Evolutionary conservation across 345 rosid species (phyloP).

Genomic region (Iberis pinnata): DNA sequence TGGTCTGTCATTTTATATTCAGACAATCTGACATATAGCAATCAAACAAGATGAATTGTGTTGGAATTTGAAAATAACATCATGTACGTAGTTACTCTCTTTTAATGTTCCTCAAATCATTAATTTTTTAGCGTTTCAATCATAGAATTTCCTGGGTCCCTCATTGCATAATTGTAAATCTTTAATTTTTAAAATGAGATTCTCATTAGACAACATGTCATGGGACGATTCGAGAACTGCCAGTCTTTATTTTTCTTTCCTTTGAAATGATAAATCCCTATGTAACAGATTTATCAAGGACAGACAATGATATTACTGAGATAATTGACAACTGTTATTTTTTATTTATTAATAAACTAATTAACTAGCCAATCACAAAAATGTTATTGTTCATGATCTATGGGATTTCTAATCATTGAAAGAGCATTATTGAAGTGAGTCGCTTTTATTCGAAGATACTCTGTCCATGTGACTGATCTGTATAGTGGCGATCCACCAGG

Average conservation of each 20-base stretch:
- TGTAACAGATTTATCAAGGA: too few relatives aligned
- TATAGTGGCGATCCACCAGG: slow-evolving; percentile 33
- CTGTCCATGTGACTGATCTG: slow-evolving; percentile 44
- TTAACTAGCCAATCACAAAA: not conserved
- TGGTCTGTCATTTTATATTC: slow-evolving; percentile 23
- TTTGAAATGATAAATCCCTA: not conserved
- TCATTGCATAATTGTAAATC: slow-evolving; percentile 20
- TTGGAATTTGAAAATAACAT: slow-evolving; percentile 20
- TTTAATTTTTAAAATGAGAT: not conserved
- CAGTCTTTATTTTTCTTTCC: not conserved
- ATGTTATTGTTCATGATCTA: slow-evolving; percentile 8
- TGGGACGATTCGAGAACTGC: slow-evolving; percentile 16
- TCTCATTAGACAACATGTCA: slow-evolving; percentile 21
- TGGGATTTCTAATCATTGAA: slow-evolving; percentile 33
- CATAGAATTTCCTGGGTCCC: slow-evolving; percentile 26
- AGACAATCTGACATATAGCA: slow-evolving; percentile 29
- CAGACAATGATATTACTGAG: not conserved
- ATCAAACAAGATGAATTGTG: slow-evolving; percentile 24
- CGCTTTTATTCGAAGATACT: slow-evolving; percentile 50
- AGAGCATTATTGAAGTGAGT: slow-evolving; percentile 52
- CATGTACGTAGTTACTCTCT: slow-evolving; percentile 14
- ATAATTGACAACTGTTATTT: not conserved
- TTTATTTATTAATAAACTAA: slow-evolving; percentile 17
- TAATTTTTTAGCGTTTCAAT: slow-evolving; percentile 13
- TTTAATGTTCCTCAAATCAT: not conserved